Base-by-base conservation (phyloP, 2,329 filamentous ascomycete species). In the Fusarium falciforme region DNA sequence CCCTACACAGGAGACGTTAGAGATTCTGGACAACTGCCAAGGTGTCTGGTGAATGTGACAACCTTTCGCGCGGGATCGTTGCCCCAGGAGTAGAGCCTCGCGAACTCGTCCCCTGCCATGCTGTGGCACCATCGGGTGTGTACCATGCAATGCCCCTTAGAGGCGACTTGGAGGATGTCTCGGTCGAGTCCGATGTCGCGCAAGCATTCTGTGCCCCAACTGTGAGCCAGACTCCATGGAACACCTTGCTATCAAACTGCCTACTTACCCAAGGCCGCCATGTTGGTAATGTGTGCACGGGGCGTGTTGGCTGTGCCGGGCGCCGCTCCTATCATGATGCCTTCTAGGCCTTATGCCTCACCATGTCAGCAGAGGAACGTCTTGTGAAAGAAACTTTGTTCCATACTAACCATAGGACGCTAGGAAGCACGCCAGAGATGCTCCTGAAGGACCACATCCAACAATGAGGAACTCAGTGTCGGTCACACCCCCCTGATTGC, bases 331-430 rank as follows among this genome's bases (percentile, higher is more conserved):
- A 47, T 47, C 42, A 25, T 47, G 14, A 47, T 47, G 14, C 42
- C 42, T 47, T 47, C 14, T 14, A 47, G 8, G 22, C 42, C 42
- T 47, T 47, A 4, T 1, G 2, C 2, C 42, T 25, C 42, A 17
- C 14, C 8, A 25, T 47, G 22, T 47, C 42, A 47, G 42, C 14
- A 25, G 1, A 9, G 8, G 4, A 25, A 44, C 12, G 7, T 16
- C 20, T 44, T 44, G 2, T 4, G 12, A 6, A 14, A 16, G 7
- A 3, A 4, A 0, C 2, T 25, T 9, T 14, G 20, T 10, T 1
- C 14, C 16, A 3, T 10, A 47, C 42, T 25, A 17, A 47, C 42
- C 22, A 47, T 47, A 47, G 22, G 42, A 47, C 4, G 42, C 14
- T 17, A 47, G 22, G 22, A 47, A 47, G 22, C 42, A 47, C 12